Base-by-base conservation (phyloP, 2,329 filamentous ascomycete species). In the Diplocarpon mali region DNA sequence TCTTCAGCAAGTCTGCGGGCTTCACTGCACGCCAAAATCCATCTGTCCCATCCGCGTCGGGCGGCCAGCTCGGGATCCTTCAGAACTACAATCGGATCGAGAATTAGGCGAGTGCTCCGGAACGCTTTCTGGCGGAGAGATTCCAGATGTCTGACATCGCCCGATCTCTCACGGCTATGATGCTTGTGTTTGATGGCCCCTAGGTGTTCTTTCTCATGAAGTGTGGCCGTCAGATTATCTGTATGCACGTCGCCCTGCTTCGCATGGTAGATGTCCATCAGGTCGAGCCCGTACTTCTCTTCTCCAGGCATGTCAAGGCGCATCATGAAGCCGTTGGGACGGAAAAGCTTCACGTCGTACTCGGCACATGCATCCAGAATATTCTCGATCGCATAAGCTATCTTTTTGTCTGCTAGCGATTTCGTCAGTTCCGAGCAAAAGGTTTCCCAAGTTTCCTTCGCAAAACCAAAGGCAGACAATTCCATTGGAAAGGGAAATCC, bases 221-320 rank as follows among this genome's bases (percentile, higher is more conserved):
- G 31, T n/a, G 40, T 24, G 4, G 40, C 13, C 24, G 40, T 35
- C 14, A 42, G 34, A 34, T 48, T 31, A 29, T 45, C 29, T 41
- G 40, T 30, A 29, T 43, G 36, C 45, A 37, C 15, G 16, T 24
- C 35, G 13, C 42, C 42, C 7, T 29, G 35, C 28, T 40, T 38
- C 13, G 38, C n/a, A 34, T 54, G 42, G 28, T 52, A 52, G 10
- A 57, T 34, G 31, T 57, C 55, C 52, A 57, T 56, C 29, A 44
- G 50, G 13, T 53, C 46, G 8, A 55, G 42, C 2, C 53, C 49
- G 30, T 43, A 56, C 3, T 50, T 47, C n/a, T 50, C 37, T 32
- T 57, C 52, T 1, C 47, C 50, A n/a, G 55, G 53, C 48, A 55
- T 53, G 27, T 56, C 55, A 3, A 54, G 20, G 13, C 52, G 41